Base-by-base conservation (phyloP, 2,329 filamentous ascomycete species). In the Teratosphaeriaceae sp. region DNA sequence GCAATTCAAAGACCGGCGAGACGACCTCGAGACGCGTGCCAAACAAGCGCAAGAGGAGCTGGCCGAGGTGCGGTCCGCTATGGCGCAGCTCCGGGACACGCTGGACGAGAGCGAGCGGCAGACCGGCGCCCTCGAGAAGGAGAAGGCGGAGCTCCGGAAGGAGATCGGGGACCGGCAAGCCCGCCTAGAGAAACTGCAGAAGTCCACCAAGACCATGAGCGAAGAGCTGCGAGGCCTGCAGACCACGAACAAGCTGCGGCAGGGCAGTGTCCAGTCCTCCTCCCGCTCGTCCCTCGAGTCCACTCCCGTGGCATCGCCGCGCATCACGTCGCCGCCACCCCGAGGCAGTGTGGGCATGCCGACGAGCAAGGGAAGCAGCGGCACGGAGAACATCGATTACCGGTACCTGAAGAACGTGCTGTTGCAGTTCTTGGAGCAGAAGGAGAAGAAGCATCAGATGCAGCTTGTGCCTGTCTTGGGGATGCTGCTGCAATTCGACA, bases 101-200 rank as follows among this genome's bases (percentile, higher is more conserved):
- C 73, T 98, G 1, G 89, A 97, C 53, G 85, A 87, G 37, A 90
- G 85, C 26, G 92, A 98, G 66, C 81, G 78, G 59, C 86, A 94
- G 64, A 80, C 85, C 0, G 77, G 81, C 22, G 85, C 92, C n/a
- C 73, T 85, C 4, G 89, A 96, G 64, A 86, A 81, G 66, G 86
- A 94, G 59, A 85, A 83, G 51, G 69, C 72, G 0, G 88, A 95
- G 47, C 68, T 94, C 39, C 78, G 85, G 35, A 78, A 80, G 31
- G 73, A 84, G 23, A 74, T 94, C 2, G 88, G 95, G 54, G 89
- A 96, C 52, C 79, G 81, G 21, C 82, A 84, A 50, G 71, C 75
- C 43, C 78, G 85, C 11, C 79, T 90, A 48, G 89, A 96, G 60
- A 90, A 87, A 68, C 65, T 89, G 3, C 79, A 83, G 50, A 88